A percentile compares a stretch with the other conserved stretches of the same genome.
These are phyloP conservation scores for Suillus discolor DNA, from an alignment of 768 basidiomycete species.

Conservation along the genomic window DNA sequence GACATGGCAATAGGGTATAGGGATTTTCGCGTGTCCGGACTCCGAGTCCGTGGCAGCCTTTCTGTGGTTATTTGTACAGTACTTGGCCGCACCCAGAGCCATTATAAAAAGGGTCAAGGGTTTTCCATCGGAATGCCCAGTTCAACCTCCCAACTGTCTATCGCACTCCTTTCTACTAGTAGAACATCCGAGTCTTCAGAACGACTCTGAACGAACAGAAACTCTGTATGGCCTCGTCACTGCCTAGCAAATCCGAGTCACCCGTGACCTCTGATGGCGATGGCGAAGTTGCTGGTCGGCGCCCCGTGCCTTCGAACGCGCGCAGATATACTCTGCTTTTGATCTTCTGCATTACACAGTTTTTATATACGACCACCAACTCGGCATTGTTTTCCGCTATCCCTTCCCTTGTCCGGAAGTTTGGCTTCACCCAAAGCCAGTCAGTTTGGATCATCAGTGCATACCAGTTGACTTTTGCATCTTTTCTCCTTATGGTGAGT, in stretches of 20 bases:
- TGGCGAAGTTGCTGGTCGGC: background rate
- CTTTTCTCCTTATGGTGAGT: conserved; percentile 36
- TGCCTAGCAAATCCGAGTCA: background rate
- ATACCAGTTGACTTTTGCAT: conserved; percentile 39
- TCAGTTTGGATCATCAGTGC: conserved; percentile 36
- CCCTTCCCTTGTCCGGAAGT: conserved; percentile 25
- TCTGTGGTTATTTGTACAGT: background rate
- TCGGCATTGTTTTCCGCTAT: conserved; percentile 35
- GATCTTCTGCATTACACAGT: conserved; percentile 38
- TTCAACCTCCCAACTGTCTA: background rate
- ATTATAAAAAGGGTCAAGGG: background rate
- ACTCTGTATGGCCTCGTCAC: background rate
- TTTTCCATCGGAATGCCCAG: background rate
- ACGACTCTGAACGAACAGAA: background rate
- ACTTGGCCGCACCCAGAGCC: background rate
- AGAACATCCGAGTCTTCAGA: background rate
- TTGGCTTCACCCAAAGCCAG: background rate
- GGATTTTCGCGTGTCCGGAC: too few species aligned
- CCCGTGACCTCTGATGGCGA: background rate
- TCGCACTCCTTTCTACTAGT: background rate
- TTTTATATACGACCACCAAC: conserved; percentile 40
- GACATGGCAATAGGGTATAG: too few species aligned
- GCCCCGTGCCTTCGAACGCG: background rate
- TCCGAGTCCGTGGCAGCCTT: too few species aligned
- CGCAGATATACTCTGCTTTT: conserved; percentile 23